Percentiles rank a stretch among this genome's conserved stretches.
Conservation (phyloP, 345 rosid species). For the Citrus unshiu region DNA sequence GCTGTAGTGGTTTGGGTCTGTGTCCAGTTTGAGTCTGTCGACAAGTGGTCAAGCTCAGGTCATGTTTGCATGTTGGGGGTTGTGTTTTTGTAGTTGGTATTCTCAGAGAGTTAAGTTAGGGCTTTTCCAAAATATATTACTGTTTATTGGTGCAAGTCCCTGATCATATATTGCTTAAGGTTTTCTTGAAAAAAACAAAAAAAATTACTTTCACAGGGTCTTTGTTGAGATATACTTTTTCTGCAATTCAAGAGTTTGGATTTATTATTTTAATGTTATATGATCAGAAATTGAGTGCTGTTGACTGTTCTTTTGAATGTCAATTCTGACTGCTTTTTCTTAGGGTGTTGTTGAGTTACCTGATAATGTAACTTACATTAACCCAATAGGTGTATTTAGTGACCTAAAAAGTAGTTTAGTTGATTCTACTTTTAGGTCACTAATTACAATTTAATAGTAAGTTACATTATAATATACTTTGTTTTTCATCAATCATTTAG, state of each 20-base stretch:
- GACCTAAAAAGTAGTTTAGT: too few relatives aligned
- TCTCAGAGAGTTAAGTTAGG: constrained; percentile 14
- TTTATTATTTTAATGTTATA: constrained; percentile 1
- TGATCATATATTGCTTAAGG: not conserved
- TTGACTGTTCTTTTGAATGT: not conserved
- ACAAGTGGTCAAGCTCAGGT: constrained; percentile 24
- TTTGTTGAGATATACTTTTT: not conserved
- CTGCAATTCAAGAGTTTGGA: constrained; percentile 3
- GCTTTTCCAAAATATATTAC: not conserved
- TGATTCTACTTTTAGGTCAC: too few relatives aligned
- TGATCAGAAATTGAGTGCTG: not conserved
- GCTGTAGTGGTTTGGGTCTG: constrained; percentile 26
- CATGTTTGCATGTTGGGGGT: constrained; percentile 32
- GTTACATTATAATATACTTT: not conserved
- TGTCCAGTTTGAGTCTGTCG: constrained; percentile 32
- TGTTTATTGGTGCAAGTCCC: constrained; percentile 12
- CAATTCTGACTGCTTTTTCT: too few relatives aligned
- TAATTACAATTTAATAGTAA: too few relatives aligned
- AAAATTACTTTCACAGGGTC: not conserved
- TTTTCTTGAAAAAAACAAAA: not conserved
- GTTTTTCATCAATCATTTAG: not conserved
- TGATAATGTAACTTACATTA: too few relatives aligned
- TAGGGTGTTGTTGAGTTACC: too few relatives aligned
- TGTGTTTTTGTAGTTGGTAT: constrained; percentile 22
- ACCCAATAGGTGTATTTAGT: too few relatives aligned